A percentile compares a stretch with the other conserved stretches of the same genome.
Evolutionary conservation across 2,329 filamentous ascomycete species (phyloP).

Genomic region (Paramyrothecium roridum): DNA sequence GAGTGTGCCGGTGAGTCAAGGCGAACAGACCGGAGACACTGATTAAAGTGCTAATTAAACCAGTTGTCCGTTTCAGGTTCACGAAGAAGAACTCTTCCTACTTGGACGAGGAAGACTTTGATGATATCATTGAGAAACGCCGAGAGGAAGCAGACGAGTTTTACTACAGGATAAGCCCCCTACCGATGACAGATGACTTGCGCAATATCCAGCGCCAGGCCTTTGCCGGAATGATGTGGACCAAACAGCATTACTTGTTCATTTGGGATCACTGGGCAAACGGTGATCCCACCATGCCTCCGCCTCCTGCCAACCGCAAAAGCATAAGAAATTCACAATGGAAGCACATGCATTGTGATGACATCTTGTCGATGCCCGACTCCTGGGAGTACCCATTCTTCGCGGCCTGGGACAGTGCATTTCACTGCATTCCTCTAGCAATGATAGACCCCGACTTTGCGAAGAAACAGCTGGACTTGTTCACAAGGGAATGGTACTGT

Average conservation of each 20-base stretch:
- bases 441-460: constrained; percentile 98
- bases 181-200: constrained; percentile 90
- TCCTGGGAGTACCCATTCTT: constrained; percentile 99
- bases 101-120: constrained; percentile 88
- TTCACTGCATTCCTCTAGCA: constrained; percentile 91
- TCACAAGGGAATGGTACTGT: constrained; percentile 98
- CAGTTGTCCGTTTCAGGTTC: constrained; percentile 86
- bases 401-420: constrained; percentile 94
- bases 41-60: neutral
- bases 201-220: constrained; percentile 94
- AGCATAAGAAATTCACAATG: constrained; percentile 81
- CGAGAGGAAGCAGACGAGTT: constrained; percentile 93
- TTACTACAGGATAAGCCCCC: constrained; percentile 86
- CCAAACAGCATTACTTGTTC: constrained; percentile 94
- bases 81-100: constrained; percentile 73
- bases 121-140: constrained; percentile 83
- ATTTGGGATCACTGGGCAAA: constrained; percentile 98
- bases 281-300: constrained; percentile 83
- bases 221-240: constrained; percentile 97
- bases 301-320: constrained; percentile 78
- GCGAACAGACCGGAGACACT: neutral
- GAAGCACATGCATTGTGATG: constrained; percentile 93
- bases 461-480: constrained; percentile 95
- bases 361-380: constrained; percentile 95
- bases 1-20: constrained; percentile 74